Percentiles rank a stretch among this genome's conserved stretches.
phyloP scores from a whole-genome alignment of 371 early-diverging fungal genomes.

The Smittium culicis region DNA sequence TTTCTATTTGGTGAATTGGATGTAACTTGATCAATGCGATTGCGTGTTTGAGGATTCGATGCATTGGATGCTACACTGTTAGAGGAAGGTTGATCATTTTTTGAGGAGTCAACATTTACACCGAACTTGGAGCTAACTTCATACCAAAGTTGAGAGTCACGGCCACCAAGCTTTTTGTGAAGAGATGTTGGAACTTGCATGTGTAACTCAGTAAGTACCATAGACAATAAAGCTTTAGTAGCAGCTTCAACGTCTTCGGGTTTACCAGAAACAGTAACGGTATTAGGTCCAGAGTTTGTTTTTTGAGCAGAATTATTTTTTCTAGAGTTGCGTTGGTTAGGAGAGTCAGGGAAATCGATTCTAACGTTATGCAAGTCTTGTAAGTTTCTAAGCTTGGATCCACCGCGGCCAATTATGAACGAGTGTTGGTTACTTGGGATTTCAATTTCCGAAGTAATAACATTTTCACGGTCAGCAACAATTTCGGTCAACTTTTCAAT shows the following conservation, averaged over 20 bases:
- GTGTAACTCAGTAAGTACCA: conserved; percentile 23
- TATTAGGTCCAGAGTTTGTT: conserved; percentile 18
- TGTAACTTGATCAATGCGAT: conserved; percentile 13
- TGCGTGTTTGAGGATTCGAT: no score
- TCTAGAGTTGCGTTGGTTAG: no score
- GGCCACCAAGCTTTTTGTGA: conserved; percentile 36
- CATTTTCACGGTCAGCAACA: conserved; percentile 34
- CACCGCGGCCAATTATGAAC: conserved; percentile 46
- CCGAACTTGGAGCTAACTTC: conserved; percentile 35
- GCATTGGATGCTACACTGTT: no score
- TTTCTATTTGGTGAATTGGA: conserved; percentile 32
- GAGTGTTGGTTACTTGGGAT: conserved; percentile 43
- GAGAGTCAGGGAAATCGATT: conserved; percentile 48
- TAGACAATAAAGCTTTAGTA: conserved; percentile 27
- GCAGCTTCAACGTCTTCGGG: conserved; percentile 45
- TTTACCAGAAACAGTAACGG: conserved; percentile 41
- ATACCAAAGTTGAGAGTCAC: conserved; percentile 32
- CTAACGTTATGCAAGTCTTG: conserved; percentile 39
- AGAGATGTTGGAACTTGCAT: conserved; percentile 32
- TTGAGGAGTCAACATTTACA: conserved; percentile 33
- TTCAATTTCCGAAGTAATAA: conserved; percentile 30
- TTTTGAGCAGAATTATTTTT: no score
- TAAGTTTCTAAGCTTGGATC: conserved; percentile 38
- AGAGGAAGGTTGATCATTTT: conserved; percentile 17
- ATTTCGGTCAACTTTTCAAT: conserved; percentile 33